Evolutionary conservation across 176 grass and related monocot genomes (phyloP).

Genomic region (Oryza punctata): DNA sequence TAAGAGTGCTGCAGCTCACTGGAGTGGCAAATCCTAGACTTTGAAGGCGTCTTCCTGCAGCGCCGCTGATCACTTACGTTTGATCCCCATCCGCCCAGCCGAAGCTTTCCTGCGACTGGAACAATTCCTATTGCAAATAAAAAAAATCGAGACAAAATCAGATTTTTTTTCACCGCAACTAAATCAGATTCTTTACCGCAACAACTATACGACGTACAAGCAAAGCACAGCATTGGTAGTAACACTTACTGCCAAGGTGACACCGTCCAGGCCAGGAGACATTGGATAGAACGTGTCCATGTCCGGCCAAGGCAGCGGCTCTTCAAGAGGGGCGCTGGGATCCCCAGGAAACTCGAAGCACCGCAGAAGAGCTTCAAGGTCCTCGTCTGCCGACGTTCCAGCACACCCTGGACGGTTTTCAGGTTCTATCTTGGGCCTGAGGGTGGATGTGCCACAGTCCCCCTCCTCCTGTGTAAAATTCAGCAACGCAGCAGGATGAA

Average conservation of each 20-base stretch:
- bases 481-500: conserved; percentile 3
- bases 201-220: not conserved
- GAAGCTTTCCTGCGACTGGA: conserved; percentile 57
- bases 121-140: conserved; percentile 49
- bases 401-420: conserved; percentile 12
- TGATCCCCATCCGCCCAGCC: conserved; percentile 9
- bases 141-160: not conserved
- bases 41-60: not conserved
- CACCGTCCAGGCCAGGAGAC: conserved; percentile 28
- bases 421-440: conserved; percentile 29
- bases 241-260: conserved; percentile 60
- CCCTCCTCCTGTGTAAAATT: conserved; percentile 23
- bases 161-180: no score
- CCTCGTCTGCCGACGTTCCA: conserved; percentile 28
- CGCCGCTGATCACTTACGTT: not conserved
- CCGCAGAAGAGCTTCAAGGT: not conserved
- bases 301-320: not conserved
- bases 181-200: not conserved
- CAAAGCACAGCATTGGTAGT: no score
- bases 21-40: not conserved
- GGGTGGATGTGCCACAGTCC: conserved; percentile 12
- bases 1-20: not conserved
- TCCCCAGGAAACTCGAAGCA: conserved; percentile 16
- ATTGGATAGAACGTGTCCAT: not conserved
- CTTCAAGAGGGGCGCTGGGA: not conserved